Conservation (phyloP, 306 rosid genomes). For the Gleditsia sinensis region DNA sequence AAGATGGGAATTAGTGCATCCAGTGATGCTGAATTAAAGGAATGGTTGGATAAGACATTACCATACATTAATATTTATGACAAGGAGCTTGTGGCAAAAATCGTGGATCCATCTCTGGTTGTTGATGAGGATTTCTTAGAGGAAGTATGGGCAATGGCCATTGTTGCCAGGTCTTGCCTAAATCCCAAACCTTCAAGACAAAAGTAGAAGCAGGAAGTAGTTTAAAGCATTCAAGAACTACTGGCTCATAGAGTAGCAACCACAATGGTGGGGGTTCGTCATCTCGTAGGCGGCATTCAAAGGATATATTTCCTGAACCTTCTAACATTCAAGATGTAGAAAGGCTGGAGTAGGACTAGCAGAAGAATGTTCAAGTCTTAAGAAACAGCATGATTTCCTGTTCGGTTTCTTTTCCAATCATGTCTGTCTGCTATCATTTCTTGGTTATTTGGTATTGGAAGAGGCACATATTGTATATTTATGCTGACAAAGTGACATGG, state of each 20-base stretch:
- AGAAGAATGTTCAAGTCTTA: slow-evolving; percentile 9
- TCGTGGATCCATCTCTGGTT: slow-evolving; percentile 80
- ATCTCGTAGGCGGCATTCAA: slow-evolving; percentile 67
- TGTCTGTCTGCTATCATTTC: not conserved
- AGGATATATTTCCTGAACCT: slow-evolving; percentile 89
- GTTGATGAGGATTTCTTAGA: slow-evolving; percentile 93
- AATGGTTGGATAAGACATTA: slow-evolving; percentile 63
- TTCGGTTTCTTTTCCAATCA: not conserved
- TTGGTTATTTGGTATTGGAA: not conserved
- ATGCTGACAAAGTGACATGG: slow-evolving; percentile 38
- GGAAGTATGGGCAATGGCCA: slow-evolving; percentile 98
- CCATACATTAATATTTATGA: slow-evolving; percentile 78
- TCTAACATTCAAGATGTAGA: slow-evolving; percentile 60
- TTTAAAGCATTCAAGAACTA: slow-evolving; percentile 9
- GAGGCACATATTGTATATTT: slow-evolving; percentile 36
- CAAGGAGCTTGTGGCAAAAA: slow-evolving; percentile 80
- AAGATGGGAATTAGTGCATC: slow-evolving; percentile 81
- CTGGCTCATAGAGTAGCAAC: slow-evolving; percentile 1
- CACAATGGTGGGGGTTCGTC: slow-evolving; percentile 54
- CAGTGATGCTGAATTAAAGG: slow-evolving; percentile 57
- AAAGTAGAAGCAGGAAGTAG: slow-evolving; percentile 55
- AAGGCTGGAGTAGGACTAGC: slow-evolving; percentile 59
- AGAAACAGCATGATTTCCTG: not conserved
- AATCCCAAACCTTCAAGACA: slow-evolving; percentile 82
- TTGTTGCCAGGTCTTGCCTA: slow-evolving; percentile 93